phyloP scores from a whole-genome alignment of 2,329 filamentous ascomycete species.

The Bisporella sp. region DNA sequence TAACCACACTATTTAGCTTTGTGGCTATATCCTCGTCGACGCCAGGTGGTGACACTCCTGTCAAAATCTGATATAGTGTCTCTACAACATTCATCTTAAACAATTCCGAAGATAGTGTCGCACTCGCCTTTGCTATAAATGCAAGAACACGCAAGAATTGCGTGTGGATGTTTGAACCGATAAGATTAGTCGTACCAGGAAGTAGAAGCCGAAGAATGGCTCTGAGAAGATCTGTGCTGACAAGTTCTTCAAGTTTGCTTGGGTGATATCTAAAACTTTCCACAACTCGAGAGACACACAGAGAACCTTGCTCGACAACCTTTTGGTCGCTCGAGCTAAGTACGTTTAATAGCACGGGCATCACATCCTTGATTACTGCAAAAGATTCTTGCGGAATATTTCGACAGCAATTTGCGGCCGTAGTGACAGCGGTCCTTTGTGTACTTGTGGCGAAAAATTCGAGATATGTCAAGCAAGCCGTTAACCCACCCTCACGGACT shows the following conservation, averaged over 20 bases:
- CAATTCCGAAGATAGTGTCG: constrained; percentile 77
- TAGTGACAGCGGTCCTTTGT: constrained; percentile 92
- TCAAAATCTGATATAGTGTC: constrained; percentile 94
- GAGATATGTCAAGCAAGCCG: constrained; percentile 90
- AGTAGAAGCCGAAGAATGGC: constrained; percentile 81
- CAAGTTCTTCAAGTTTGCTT: constrained; percentile 82
- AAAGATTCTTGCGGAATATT: constrained; percentile 96
- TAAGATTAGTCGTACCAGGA: constrained; percentile 91
- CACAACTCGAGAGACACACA: constrained; percentile 92
- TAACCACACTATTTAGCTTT: constrained; percentile 91
- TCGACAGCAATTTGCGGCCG: constrained; percentile 94
- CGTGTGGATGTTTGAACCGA: constrained; percentile 90
- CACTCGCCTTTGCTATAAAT: constrained; percentile 84
- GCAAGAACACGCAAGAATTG: constrained; percentile 90
- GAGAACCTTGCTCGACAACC: constrained; percentile 91
- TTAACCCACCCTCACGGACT: constrained; percentile 89
- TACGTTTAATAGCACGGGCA: constrained; percentile 90
- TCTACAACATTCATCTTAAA: constrained; percentile 97
- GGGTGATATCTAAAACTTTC: constrained; percentile 93
- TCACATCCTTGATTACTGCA: constrained; percentile 83
- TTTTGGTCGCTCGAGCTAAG: constrained; percentile 89
- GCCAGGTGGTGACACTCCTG: constrained; percentile 84
- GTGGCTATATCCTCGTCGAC: constrained; percentile 70
- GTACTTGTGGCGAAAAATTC: constrained; percentile 98
- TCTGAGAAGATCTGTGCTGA: constrained; percentile 79